Base-by-base conservation (phyloP, 2,329 filamentous ascomycete species). In the Amesomyces nigricolor region DNA sequence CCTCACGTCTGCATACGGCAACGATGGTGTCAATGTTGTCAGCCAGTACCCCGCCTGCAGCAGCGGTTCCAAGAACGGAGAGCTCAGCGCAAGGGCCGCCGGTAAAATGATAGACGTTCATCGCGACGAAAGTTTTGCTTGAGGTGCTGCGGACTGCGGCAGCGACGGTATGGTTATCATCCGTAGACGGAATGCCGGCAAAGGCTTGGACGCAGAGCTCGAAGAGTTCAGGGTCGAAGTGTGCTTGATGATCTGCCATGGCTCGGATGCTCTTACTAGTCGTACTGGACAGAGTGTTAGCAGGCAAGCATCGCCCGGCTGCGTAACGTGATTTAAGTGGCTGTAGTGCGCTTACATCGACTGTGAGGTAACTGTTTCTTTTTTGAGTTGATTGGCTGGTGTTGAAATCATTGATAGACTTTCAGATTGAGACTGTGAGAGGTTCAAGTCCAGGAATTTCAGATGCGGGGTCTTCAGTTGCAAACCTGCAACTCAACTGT, bases 41-140 rank as follows among this genome's bases (percentile, higher is more conserved):
- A 13, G 57, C 49, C 2, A 56, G 46, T 2, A 56, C 49, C 17
- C 57, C 57, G 11, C 43, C 16, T 7, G 53, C 53, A 3, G 57
- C 57, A 0, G 56, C 56, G 1, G 53, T 13, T 3, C 56, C 56
- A 4, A 58, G 38, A 10, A 50, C 53, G 16, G 32, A 47, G 13
- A 56, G 52, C 26, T 58, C 56, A 9, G 56, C 56, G 32, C 56
- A 58, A 35, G 56, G 53, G 2, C 53, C 51, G 16, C 56, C 51
- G 2, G 51, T 51, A 38, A 53, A 55, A 38, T 56, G 53, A 48
- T 58, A 51, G 39, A 58, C 52, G 37, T 58, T 57, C 22, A 53
- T 26, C 8, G 49, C 55, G 22, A 57, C 55, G 30, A 54, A 53
- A 10, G 42, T 51, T 32, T 53, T 10, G 46, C 50, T 46, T 0